A percentile compares a stretch with the other conserved stretches of the same genome.
Conservation (phyloP, 305 asterid species). For the Plantago rigida region DNA sequence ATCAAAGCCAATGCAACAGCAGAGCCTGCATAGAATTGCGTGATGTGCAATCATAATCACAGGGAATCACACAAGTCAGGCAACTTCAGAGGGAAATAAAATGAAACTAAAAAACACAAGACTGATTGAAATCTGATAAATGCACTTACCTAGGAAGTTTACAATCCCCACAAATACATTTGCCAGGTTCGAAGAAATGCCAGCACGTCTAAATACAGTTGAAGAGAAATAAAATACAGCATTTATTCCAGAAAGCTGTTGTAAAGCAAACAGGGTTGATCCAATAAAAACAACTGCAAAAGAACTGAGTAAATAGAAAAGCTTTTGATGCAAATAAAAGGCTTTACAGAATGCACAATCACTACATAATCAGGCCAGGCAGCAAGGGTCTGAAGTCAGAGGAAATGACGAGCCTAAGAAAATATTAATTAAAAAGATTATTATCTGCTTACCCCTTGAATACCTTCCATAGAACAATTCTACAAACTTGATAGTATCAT, state of each 20-base stretch:
- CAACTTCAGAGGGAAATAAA: slow-evolving; percentile 3
- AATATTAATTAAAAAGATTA: slow-evolving; percentile 6
- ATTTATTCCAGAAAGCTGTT: slow-evolving; percentile 99
- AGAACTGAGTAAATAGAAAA: slow-evolving; percentile 48
- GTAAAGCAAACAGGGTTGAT: slow-evolving; percentile 92
- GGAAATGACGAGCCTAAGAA: slow-evolving; percentile 10
- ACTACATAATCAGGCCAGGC: slow-evolving; percentile 4
- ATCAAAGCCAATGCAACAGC: slow-evolving; percentile 62
- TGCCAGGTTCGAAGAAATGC: slow-evolving; percentile 87
- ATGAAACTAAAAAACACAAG: slow-evolving; percentile 3
- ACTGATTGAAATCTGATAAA: slow-evolving; percentile 17
- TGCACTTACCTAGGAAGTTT: slow-evolving; percentile 53
- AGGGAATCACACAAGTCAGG: slow-evolving; percentile 1
- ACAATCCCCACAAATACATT: slow-evolving; percentile 68
- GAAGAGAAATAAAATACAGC: slow-evolving; percentile 99
- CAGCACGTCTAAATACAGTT: slow-evolving; percentile 95
- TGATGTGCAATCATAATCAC: slow-evolving; percentile 14
- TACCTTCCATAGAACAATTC: slow-evolving; percentile 70
- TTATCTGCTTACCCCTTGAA: slow-evolving; percentile 56
- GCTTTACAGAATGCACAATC: slow-evolving; percentile 17
- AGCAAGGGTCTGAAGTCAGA: slow-evolving; percentile 13
- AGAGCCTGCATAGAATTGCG: slow-evolving; percentile 50
- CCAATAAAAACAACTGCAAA: slow-evolving; percentile 99
- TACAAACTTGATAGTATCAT: slow-evolving; percentile 37
- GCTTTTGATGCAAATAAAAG: slow-evolving; percentile 25